phyloP scores from a whole-genome alignment of 1,284 basidiomycete species.

The Ganoderma lingzhi region DNA sequence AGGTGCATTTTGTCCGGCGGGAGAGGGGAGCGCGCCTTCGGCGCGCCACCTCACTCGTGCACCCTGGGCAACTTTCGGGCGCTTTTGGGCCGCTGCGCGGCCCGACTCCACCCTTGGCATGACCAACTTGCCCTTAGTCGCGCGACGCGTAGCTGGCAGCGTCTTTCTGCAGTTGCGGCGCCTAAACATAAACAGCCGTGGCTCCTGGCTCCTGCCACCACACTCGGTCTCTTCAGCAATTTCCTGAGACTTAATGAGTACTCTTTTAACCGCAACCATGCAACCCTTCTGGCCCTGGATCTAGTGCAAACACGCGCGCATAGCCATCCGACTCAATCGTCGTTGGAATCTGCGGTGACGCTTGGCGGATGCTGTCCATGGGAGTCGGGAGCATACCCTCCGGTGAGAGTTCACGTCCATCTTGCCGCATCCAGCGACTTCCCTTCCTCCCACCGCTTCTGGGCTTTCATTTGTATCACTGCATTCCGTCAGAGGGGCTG shows the following conservation, averaged over 20 bases:
- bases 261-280: background rate
- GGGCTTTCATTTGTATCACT: background rate
- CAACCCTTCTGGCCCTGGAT: background rate
- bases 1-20: no score
- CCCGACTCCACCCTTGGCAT: no score
- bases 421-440: background rate
- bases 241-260: background rate
- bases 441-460: background rate
- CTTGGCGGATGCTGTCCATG: background rate
- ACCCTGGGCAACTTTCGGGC: no score
- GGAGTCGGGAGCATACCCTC: background rate
- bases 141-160: no score
- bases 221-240: background rate
- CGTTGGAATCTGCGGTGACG: background rate
- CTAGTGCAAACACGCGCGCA: background rate
- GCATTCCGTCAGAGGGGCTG: background rate
- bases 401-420: constrained; percentile 1
- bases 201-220: background rate
- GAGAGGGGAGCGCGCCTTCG: no score
- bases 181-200: background rate
- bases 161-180: no score
- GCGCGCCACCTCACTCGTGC: no score
- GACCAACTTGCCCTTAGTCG: no score
- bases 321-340: background rate
- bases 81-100: no score